Evolutionary conservation across 371 early-diverging fungal genomes (phyloP).

Genomic region (Mortierella sp.): DNA sequence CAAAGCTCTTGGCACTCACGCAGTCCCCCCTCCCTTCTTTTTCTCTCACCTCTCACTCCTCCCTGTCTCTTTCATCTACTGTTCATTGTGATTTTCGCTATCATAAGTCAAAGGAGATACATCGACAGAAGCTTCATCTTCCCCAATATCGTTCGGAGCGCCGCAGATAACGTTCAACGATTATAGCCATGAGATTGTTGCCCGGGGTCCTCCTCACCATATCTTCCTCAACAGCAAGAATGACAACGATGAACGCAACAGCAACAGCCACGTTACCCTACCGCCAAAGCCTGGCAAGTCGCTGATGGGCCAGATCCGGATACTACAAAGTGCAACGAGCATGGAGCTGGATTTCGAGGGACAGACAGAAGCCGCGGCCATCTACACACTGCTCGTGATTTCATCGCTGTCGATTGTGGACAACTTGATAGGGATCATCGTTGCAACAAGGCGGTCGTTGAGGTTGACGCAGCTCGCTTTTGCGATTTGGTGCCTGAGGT

Average conservation of each 20-base stretch:
- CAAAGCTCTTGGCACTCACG: not conserved
- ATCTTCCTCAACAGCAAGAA: not conserved
- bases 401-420: constrained; percentile 46
- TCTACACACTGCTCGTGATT: constrained; percentile 42
- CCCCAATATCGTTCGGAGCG: not conserved
- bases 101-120: not conserved
- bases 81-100: not conserved
- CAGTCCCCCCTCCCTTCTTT: not conserved
- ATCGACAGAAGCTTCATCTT: no score
- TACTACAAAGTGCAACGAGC: not conserved
- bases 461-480: constrained; percentile 40
- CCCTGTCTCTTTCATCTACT: not conserved
- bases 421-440: constrained; percentile 47
- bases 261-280: not conserved
- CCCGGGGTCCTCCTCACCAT: not conserved
- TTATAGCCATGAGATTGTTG: not conserved
- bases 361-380: constrained; percentile 30
- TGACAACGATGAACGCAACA: not conserved
- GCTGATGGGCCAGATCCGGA: constrained; percentile 1
- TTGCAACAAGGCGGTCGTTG: constrained; percentile 39
- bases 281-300: not conserved
- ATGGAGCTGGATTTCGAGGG: constrained; percentile 31
- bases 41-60: not conserved
- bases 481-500: constrained; percentile 51
- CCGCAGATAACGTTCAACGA: constrained; percentile 2